These are phyloP conservation scores for Nannochloropsis gaditana DNA, from an alignment of 108 stramenopile species.

Conservation along the genomic window DNA sequence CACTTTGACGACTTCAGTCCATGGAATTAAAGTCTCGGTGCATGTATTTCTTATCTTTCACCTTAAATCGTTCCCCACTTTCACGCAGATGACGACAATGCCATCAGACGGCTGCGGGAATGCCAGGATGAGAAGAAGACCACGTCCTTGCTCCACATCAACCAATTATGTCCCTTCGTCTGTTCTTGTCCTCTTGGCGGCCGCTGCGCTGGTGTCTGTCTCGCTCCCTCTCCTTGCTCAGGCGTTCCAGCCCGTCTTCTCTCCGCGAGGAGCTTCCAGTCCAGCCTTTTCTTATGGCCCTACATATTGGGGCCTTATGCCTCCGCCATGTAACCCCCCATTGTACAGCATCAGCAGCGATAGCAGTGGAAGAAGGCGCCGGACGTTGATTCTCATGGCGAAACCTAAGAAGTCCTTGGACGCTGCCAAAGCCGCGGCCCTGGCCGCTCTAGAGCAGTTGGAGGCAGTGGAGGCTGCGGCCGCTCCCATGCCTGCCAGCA, in stretches of 20 bases:
- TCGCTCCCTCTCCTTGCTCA: not conserved
- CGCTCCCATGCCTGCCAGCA: conserved; percentile 20
- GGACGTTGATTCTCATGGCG: not conserved
- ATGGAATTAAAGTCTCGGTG: too few relatives aligned
- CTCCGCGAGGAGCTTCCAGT: not conserved
- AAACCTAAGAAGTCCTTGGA: conserved; percentile 17
- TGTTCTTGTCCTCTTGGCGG: not conserved
- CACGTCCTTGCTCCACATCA: not conserved
- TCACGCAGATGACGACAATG: conserved; percentile 12
- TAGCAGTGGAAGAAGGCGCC: not conserved
- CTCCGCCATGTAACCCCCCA: too few relatives aligned
- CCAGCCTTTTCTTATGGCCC: too few relatives aligned
- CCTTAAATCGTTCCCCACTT: not conserved
- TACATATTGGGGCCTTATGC: too few relatives aligned
- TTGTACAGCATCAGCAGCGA: not conserved
- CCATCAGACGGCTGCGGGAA: not conserved
- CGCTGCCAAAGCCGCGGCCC: conserved; percentile 56
- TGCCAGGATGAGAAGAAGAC: not conserved
- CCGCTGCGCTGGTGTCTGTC: not conserved
- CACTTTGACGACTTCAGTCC: too few relatives aligned
- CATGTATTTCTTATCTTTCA: too few relatives aligned
- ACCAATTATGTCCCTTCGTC: not conserved
- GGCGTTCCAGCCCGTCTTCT: not conserved
- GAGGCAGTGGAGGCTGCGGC: not conserved
- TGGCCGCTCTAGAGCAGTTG: conserved; percentile 61